Evolutionary conservation across 2,329 filamentous ascomycete species (phyloP), one percentile per base, ranked within the genome.

Genomic region (Gaeumannomyces tritici): DNA sequence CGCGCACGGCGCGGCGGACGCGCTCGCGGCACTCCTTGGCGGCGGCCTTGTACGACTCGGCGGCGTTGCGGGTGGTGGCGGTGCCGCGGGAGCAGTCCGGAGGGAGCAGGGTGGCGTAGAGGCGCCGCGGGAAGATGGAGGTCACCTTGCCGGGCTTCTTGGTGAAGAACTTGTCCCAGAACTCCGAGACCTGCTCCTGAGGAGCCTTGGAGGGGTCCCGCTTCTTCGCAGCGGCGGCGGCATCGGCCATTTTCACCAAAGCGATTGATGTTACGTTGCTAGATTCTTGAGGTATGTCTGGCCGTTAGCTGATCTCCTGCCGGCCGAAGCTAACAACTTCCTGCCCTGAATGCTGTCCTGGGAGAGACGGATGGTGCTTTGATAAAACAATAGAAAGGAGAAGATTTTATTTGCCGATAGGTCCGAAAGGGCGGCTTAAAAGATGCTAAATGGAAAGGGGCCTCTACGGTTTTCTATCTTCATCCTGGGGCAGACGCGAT

Each of bases 81-180:
- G 68, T 64, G n/a, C 72, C 69, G 6, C 67, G 66, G 2, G 67
- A 67, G 18, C 69, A 63, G 15, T 64, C 62, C 15, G 66, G 65
- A 0, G 71, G 71, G 1, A 73, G 67, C 18, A 75, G 69, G 28
- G 70, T 69, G 54, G 68, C 65, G 63, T 78, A 79, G 4, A 78
- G 71, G 27, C 69, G 70, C 6, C 74, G 74, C 1, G 77, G 77
- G 62, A 79, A 77, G 67, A 79, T 73, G 58, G 76, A 76, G 1
- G 77, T 79, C 31, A 78, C 73, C 63, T 77, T 78, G 42, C 77
- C 76, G 1, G 75, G 74, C 42, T 71, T 69, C 59, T 73, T 75
- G 59, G 73, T 68, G 65, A 77, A 75, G 67, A 76, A 79, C 63
- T 70, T 72, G 61, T 70, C 70, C 77, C 77, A 79, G 66, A 79